These are phyloP conservation scores for Liriodendron chinense DNA, from an alignment of 164 flowering plant species.

Conservation along the genomic window DNA sequence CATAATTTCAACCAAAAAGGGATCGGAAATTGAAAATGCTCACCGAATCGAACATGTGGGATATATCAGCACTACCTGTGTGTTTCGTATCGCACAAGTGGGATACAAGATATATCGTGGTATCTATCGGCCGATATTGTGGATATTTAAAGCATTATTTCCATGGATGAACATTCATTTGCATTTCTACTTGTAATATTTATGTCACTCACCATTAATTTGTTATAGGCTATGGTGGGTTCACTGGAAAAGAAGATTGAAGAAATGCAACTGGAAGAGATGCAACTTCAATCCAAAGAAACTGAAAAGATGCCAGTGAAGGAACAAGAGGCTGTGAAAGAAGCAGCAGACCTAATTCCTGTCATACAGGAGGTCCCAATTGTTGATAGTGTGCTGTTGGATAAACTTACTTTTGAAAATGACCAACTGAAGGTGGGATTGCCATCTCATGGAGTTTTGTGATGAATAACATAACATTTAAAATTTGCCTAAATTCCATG, in stretches of 20 bases:
- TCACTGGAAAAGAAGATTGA: slow-evolving; percentile 54
- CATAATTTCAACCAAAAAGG: no score
- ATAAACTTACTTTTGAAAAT: slow-evolving; percentile 68
- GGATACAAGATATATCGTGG: no score
- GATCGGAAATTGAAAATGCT: no score
- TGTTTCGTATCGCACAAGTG: no score
- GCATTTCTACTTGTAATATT: background rate
- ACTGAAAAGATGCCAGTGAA: slow-evolving; percentile 55
- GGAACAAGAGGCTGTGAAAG: slow-evolving; percentile 67
- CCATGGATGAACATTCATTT: background rate
- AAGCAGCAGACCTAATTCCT: slow-evolving; percentile 41
- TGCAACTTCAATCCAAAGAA: slow-evolving; percentile 52
- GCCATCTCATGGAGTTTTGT: background rate
- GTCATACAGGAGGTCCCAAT: slow-evolving; percentile 65
- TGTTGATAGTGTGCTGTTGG: slow-evolving; percentile 52
- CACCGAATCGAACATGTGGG: no score
- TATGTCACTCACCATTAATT: background rate
- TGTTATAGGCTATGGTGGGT: slow-evolving; percentile 56
- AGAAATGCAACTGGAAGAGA: background rate
- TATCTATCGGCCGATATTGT: no score
- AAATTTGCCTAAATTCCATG: background rate
- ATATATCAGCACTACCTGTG: no score
- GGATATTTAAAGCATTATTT: no score
- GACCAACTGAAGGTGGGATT: slow-evolving; percentile 65
- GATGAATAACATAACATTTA: background rate